These are phyloP conservation scores for Plasmodium blacklocki DNA, from an alignment of 169 alveolate species.

Conservation along the genomic window DNA sequence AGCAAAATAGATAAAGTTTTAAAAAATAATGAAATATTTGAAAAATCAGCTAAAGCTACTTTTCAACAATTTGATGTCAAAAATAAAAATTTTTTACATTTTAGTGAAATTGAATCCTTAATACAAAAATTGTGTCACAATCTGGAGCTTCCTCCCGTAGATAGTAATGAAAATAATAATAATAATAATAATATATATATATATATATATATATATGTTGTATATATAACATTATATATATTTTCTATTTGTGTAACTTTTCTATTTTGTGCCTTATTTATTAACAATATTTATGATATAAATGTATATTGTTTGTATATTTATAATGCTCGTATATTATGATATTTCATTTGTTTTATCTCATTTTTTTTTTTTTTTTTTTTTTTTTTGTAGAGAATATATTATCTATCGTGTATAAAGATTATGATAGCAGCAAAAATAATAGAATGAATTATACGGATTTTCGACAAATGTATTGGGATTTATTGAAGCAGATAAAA, in stretches of 20 bases:
- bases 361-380: neutral
- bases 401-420: slow-evolving; percentile 67
- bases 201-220: neutral
- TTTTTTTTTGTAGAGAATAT: slow-evolving; percentile 33
- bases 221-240: neutral
- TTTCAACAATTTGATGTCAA: slow-evolving; percentile 74
- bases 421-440: slow-evolving; percentile 74
- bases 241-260: too few relatives aligned
- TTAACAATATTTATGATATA: too few relatives aligned
- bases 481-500: slow-evolving; percentile 61
- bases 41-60: slow-evolving; percentile 72
- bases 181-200: neutral
- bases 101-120: slow-evolving; percentile 72
- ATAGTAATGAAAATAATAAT: slow-evolving; percentile 32
- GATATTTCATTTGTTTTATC: neutral
- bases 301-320: too few relatives aligned
- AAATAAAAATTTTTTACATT: slow-evolving; percentile 68
- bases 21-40: slow-evolving; percentile 71
- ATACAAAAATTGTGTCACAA: slow-evolving; percentile 66
- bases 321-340: neutral
- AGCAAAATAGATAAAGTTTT: slow-evolving; percentile 73
- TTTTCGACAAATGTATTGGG: slow-evolving; percentile 76
- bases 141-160: slow-evolving; percentile 75
- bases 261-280: too few relatives aligned
- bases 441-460: slow-evolving; percentile 74